Evolutionary conservation across 805 yeast genomes (phyloP).

Genomic region (Helenozyma rhizophorensis): DNA sequence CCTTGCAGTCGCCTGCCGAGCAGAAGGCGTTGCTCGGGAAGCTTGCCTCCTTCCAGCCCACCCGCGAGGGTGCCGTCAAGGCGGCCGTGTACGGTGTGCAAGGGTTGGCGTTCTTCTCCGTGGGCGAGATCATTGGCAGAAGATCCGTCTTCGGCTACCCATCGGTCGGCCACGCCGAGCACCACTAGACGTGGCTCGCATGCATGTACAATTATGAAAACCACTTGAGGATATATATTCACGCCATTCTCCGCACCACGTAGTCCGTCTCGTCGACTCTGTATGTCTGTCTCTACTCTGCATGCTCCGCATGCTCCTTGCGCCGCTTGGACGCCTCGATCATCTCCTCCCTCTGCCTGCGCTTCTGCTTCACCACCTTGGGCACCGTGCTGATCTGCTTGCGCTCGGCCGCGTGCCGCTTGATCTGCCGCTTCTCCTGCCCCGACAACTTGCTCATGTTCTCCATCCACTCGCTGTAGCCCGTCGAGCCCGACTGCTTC

Average conservation of each 20-base stretch:
- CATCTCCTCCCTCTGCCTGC: slow-evolving; percentile 64
- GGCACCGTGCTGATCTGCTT: slow-evolving; percentile 84
- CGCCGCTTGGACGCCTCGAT: slow-evolving; percentile 69
- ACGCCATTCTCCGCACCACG: neutral
- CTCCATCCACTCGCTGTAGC: slow-evolving; percentile 78
- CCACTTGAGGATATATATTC: neutral
- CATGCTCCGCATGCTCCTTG: slow-evolving; percentile 24
- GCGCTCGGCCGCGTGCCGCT: slow-evolving; percentile 57
- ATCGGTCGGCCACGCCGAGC: slow-evolving; percentile 45
- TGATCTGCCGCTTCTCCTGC: slow-evolving; percentile 57
- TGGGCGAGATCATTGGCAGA: slow-evolving; percentile 96
- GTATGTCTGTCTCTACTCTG: no score
- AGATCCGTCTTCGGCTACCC: slow-evolving; percentile 91
- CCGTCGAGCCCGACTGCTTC: slow-evolving; percentile 82
- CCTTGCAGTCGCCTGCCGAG: slow-evolving; percentile 37
- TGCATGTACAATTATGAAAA: no score
- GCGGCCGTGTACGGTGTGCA: slow-evolving; percentile 78
- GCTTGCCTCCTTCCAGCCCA: slow-evolving; percentile 42
- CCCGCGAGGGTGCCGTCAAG: slow-evolving; percentile 56
- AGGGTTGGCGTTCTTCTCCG: slow-evolving; percentile 82
- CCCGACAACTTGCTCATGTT: slow-evolving; percentile 60
- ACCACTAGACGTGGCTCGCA: slow-evolving; percentile 14
- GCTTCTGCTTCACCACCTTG: slow-evolving; percentile 56
- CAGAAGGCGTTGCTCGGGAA: slow-evolving; percentile 56
- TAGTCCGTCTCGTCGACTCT: no score